Conservation (phyloP, 495 filamentous ascomycete species). For the Hyaloscypha hepaticicola region DNA sequence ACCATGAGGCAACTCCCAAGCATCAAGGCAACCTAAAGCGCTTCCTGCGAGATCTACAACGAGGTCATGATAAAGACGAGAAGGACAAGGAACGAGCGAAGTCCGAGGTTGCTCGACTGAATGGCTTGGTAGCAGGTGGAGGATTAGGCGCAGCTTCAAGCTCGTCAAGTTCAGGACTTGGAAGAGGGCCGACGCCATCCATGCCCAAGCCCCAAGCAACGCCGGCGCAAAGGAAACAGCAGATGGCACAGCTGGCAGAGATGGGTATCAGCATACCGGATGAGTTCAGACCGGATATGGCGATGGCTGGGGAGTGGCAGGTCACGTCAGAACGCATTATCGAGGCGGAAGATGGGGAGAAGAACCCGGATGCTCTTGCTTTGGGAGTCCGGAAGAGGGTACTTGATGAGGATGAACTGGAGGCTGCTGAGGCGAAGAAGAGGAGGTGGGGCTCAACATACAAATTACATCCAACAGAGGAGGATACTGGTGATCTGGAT, state of each 20-base stretch:
- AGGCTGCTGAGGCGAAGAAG: conserved; percentile 61
- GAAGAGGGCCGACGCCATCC: conserved; percentile 30
- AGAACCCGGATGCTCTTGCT: conserved; percentile 27
- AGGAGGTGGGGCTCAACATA: conserved; percentile 75
- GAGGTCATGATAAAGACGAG: conserved; percentile 71
- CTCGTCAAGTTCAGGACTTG: conserved; percentile 18
- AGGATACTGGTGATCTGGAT: conserved; percentile 64
- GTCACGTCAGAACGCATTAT: conserved; percentile 59
- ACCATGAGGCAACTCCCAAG: conserved; percentile 86
- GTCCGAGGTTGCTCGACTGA: conserved; percentile 81
- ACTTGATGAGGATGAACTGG: conserved; percentile 54
- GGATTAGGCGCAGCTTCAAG: conserved; percentile 19
- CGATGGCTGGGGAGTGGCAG: conserved; percentile 89
- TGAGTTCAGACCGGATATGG: conserved; percentile 74
- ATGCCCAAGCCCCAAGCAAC: conserved; percentile 41
- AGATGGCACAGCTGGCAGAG: conserved; percentile 81
- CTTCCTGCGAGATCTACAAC: conserved; percentile 83
- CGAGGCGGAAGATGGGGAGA: conserved; percentile 31
- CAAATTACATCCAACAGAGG: conserved; percentile 60
- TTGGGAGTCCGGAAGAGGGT: conserved; percentile 36
- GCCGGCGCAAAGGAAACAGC: conserved; percentile 72
- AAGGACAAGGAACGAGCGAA: conserved; percentile 79
- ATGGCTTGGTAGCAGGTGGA: conserved; percentile 63
- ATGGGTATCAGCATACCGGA: conserved; percentile 86
- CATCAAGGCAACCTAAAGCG: conserved; percentile 90